Conservation (phyloP, 495 filamentous ascomycete species). For the Tuber melanosporum region DNA sequence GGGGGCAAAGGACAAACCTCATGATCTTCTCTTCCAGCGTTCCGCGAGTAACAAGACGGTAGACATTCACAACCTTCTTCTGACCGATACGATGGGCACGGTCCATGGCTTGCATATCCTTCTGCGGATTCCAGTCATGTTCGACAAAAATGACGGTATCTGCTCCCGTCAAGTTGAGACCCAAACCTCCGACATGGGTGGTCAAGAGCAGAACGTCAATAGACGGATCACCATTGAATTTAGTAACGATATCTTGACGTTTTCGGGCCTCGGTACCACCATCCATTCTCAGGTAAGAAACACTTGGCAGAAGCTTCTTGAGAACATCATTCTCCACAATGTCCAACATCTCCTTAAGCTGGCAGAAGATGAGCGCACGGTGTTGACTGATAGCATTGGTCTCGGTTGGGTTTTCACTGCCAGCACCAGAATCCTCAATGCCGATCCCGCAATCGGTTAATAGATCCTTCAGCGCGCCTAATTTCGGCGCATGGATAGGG, state of each 20-base stretch:
- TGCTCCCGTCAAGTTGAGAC: conserved; percentile 90
- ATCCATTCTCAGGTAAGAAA: conserved; percentile 84
- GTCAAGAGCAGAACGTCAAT: conserved; percentile 90
- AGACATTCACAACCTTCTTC: conserved; percentile 99
- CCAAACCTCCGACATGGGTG: conserved; percentile 88
- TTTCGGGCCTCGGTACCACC: conserved; percentile 81
- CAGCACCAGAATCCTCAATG: conserved; percentile 52
- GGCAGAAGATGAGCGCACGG: conserved; percentile 92
- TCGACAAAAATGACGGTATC: conserved; percentile 99
- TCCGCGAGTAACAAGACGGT: conserved; percentile 87
- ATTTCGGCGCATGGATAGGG: conserved; percentile 82
- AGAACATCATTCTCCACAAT: conserved; percentile 93
- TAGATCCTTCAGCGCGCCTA: conserved; percentile 79
- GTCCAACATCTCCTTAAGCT: conserved; percentile 99
- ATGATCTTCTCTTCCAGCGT: conserved; percentile 98
- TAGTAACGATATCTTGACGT: conserved; percentile 94
- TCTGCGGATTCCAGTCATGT: conserved; percentile 99
- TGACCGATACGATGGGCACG: conserved; percentile 96
- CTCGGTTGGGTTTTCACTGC: conserved; percentile 57
- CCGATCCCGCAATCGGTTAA: conserved; percentile 95
- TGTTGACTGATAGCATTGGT: conserved; percentile 84
- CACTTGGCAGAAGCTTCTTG: conserved; percentile 73
- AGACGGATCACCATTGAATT: conserved; percentile 93
- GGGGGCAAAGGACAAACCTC: conserved; percentile 52
- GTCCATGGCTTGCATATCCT: conserved; percentile 98